Conservation (phyloP, 208 protist genomes). For the Zelonia costaricensis region DNA sequence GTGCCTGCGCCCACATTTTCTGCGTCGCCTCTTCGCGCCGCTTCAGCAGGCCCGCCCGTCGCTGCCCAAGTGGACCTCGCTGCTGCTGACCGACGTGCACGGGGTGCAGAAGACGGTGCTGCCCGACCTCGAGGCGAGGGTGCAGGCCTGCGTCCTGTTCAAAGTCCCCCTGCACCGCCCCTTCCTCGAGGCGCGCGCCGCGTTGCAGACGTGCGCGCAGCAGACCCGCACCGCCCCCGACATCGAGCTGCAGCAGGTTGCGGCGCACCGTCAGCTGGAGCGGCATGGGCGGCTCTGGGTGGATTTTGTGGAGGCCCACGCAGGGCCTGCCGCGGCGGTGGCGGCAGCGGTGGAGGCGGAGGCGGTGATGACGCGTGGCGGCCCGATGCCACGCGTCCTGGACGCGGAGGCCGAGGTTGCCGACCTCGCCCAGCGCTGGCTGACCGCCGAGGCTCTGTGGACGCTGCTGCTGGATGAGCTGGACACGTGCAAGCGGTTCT, state of each 20-base stretch:
- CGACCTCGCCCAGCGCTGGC: constrained; percentile 23
- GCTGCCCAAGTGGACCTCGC: constrained; percentile 52
- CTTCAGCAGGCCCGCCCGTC: constrained; percentile 44
- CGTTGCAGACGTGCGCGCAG: constrained; percentile 36
- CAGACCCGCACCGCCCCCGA: constrained; percentile 16
- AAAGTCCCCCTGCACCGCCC: constrained; percentile 59
- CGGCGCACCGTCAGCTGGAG: constrained; percentile 16
- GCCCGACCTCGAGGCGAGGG: constrained; percentile 42
- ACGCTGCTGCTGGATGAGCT: constrained; percentile 56
- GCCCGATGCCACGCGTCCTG: no score
- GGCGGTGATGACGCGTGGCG: no score
- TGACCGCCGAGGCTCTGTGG: constrained; percentile 51
- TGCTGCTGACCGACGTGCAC: constrained; percentile 55
- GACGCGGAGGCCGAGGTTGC: background rate
- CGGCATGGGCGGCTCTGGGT: constrained; percentile 5
- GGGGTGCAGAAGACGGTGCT: constrained; percentile 44
- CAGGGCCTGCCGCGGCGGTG: background rate
- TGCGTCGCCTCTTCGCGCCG: constrained; percentile 72
- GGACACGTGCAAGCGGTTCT: constrained; percentile 36
- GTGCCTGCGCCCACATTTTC: constrained; percentile 38
- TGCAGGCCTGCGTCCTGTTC: constrained; percentile 46
- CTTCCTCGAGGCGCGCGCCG: constrained; percentile 47
- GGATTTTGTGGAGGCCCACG: constrained; percentile 16
- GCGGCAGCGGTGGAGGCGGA: background rate
- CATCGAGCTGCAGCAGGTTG: constrained; percentile 28